Conservation (phyloP, 2,329 filamentous ascomycete species). For the Pyricularia grisea region DNA sequence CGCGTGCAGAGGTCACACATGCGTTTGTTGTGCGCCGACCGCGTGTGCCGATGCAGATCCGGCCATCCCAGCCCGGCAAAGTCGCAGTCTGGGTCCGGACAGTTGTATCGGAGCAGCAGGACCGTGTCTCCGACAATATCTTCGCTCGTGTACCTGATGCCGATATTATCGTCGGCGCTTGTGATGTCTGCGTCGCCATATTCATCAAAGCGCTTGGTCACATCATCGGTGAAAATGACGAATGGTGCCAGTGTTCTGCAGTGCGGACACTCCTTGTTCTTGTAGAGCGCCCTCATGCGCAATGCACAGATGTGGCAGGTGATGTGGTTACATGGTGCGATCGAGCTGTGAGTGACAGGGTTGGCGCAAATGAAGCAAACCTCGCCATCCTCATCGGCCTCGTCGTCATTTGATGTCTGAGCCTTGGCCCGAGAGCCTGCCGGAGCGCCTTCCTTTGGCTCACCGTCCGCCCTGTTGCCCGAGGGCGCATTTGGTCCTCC, state of each 20-base stretch:
- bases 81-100: conserved; percentile 71
- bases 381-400: conserved; percentile 53
- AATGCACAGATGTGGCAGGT: conserved; percentile 95
- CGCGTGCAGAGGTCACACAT: conserved; percentile 87
- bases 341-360: conserved; percentile 73
- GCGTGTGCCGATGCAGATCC: conserved; percentile 65
- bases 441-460: conserved; percentile 7
- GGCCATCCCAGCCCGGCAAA: conserved; percentile 64
- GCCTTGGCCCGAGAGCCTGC: conserved; percentile 6
- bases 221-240: conserved; percentile 88
- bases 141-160: conserved; percentile 81
- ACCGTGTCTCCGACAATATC: conserved; percentile 89
- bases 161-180: conserved; percentile 73
- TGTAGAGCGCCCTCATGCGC: conserved; percentile 86
- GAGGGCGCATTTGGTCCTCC: not conserved
- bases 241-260: conserved; percentile 73
- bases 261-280: conserved; percentile 93
- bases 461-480: not conserved
- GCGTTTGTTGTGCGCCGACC: conserved; percentile 70
- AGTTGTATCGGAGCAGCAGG: conserved; percentile 86
- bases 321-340: conserved; percentile 90
- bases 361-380: conserved; percentile 98
- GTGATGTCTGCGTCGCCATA: conserved; percentile 66
- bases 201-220: conserved; percentile 75
- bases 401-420: conserved; percentile 4